phyloP scores from a whole-genome alignment of 108 stramenopile genomes.

The Nannochloropsis salina region DNA sequence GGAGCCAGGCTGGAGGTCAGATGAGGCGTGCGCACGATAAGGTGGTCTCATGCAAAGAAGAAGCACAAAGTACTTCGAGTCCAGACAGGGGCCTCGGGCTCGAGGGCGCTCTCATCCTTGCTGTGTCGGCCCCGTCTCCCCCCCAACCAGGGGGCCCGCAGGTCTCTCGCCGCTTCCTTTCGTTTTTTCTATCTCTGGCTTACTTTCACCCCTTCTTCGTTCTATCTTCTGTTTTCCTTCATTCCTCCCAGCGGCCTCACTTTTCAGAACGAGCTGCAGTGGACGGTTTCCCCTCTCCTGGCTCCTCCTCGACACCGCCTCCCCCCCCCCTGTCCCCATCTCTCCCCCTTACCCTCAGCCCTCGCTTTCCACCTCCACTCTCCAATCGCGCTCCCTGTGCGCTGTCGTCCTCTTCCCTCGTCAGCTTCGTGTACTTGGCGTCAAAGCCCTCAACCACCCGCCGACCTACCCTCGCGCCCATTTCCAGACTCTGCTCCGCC shows the following conservation, averaged over 20 bases:
- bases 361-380: background rate
- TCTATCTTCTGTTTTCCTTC: background rate
- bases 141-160: no score
- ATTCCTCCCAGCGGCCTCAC: background rate
- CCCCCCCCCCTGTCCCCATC: background rate
- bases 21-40: background rate
- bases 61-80: background rate
- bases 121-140: no score
- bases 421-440: background rate
- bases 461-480: background rate
- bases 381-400: background rate
- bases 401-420: background rate
- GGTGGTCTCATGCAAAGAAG: background rate
- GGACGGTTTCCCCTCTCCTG: background rate
- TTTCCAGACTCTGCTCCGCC: background rate
- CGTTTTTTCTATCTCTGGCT: no score
- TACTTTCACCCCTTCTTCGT: no score
- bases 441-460: background rate
- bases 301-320: background rate
- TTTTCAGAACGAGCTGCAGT: background rate
- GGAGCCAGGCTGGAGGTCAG: constrained; percentile 9
- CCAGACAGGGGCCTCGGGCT: no score
- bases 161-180: no score
- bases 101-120: no score
- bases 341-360: background rate